Evolutionary conservation across 257 asterid species (phyloP), one percentile per base, ranked within the genome.

Genomic region (Perilla frutescens): DNA sequence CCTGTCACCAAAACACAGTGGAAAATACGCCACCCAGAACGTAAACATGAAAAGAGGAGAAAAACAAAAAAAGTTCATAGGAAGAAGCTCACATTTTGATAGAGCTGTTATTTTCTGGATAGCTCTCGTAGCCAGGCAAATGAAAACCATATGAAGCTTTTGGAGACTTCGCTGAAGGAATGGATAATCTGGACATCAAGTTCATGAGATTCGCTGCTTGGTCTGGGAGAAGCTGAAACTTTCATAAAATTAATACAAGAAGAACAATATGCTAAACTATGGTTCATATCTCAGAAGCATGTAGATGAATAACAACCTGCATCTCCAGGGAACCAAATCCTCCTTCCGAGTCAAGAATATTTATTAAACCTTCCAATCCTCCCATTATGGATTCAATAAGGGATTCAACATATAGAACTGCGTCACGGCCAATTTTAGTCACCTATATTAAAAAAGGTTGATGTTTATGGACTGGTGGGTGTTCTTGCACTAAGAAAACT

Each of bases 201-300:
- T 92, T 95, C 96, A 95, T 92, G 81, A 95, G 91, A 81, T 89
- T 89, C 45, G 99, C 99, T 67, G 98, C 99, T 86, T 95, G 99
- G 75, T 95, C 99, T 9, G 97, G 98, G 65, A 89, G 90, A 82
- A 95, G 96, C 99, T 94, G 98, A 73, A 80, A 80, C 79, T 76
- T 82, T 63, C 70, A 74, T 66, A 78, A 41, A 75, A 41, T 82
- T 70, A 90, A 86, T 62, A 62, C 41, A 49, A 45, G 32, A 74
- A 65, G 68, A 76, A 55, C 49, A 61, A 66, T 50, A 62, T 67
- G 68, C 67, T 67, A 65, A 36, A 77, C 36, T 66, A 41, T 4
- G 63, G 66, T 58, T 71, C 61, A 68, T 70, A 66, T 67, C 54
- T 68, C 66, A 78, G 80, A 62, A 66, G 49, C 77, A 80, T 58